phyloP scores from a whole-genome alignment of 2,329 filamentous ascomycete species.

The Macrophomina phaseolina region DNA sequence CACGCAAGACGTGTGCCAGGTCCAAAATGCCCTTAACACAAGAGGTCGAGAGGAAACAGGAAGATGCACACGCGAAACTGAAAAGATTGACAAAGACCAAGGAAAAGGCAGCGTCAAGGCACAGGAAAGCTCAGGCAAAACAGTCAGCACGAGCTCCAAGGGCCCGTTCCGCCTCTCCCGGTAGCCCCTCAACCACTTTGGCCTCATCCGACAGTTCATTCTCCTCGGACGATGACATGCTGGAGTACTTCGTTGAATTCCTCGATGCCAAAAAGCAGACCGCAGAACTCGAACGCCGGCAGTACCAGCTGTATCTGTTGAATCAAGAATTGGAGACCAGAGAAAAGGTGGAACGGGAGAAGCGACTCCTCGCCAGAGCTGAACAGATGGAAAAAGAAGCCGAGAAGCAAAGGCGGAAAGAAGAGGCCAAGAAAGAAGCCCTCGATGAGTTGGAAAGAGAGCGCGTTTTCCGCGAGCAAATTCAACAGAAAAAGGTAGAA shows the following conservation, averaged over 20 bases:
- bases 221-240: constrained; percentile 1
- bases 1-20: neutral
- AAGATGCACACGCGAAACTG: constrained; percentile 2
- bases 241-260: neutral
- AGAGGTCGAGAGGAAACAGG: neutral
- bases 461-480: neutral
- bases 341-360: neutral
- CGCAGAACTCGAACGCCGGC: neutral
- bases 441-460: neutral
- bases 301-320: neutral
- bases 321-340: neutral
- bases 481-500: neutral
- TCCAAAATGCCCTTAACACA: neutral
- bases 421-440: neutral
- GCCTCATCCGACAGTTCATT: neutral
- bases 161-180: neutral
- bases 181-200: neutral
- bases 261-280: neutral
- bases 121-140: neutral
- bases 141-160: neutral
- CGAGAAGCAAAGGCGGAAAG: neutral
- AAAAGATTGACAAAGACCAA: neutral
- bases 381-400: neutral
- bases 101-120: neutral
- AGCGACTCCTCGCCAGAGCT: neutral